A percentile compares a stretch with the other conserved stretches of the same genome.
Evolutionary conservation across 192 early-diverging fungal genomes (phyloP).

Genomic region (Backusella sp.): DNA sequence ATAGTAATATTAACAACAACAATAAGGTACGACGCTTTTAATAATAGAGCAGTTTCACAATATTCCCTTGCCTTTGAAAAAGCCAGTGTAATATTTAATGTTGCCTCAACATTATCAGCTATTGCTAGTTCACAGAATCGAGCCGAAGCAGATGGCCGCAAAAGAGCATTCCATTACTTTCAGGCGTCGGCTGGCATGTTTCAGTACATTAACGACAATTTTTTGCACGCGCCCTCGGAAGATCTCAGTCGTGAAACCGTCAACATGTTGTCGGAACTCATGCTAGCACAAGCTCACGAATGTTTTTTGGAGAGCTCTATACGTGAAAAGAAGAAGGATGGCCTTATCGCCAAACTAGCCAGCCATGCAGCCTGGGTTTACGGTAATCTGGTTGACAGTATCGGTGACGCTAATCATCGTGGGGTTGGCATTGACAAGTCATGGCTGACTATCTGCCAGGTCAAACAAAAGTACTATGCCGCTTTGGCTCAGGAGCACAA

Average conservation of each 20-base stretch:
- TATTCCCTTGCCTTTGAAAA: constrained; percentile 97
- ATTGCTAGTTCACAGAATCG: constrained; percentile 77
- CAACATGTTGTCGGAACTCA: constrained; percentile 78
- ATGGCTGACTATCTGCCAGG: constrained; percentile 81
- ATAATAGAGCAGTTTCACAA: constrained; percentile 72
- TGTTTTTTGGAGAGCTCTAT: constrained; percentile 84
- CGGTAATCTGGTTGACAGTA: constrained; percentile 67
- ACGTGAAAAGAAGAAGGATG: constrained; percentile 84
- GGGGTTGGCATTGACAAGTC: constrained; percentile 69
- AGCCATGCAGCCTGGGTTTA: constrained; percentile 79
- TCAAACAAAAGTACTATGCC: constrained; percentile 87
- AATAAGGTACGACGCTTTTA: constrained; percentile 81
- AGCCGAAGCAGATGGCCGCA: constrained; percentile 70
- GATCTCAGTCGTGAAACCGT: constrained; percentile 91
- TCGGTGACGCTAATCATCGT: constrained; percentile 62
- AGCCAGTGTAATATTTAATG: constrained; percentile 93
- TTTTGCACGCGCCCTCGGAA: constrained; percentile 91
- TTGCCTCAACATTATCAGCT: constrained; percentile 77
- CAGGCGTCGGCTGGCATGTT: constrained; percentile 94
- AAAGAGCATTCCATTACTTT: constrained; percentile 86
- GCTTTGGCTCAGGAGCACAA: constrained; percentile 88
- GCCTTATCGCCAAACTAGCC: constrained; percentile 88
- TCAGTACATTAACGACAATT: constrained; percentile 96
- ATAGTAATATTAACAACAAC: background rate
- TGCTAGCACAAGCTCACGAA: constrained; percentile 96